Base-by-base conservation (phyloP, 2,329 filamentous ascomycete genomes). In the Penicillium fuscoglaucum region DNA sequence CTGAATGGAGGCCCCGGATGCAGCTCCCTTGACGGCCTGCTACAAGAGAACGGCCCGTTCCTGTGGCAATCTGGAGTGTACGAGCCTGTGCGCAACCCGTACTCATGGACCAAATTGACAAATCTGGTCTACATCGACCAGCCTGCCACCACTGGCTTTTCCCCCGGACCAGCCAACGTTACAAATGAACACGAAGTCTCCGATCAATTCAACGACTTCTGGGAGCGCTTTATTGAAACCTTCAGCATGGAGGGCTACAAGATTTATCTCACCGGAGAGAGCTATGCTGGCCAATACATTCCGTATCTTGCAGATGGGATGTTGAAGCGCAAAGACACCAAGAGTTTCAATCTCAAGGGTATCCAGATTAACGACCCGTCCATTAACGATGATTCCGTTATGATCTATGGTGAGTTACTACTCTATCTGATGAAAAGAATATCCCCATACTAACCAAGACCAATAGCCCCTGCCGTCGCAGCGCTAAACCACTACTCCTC, bases 1-100 rank as follows among this genome's bases (percentile, higher is more conserved):
- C 61, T 75, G 17, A 86, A 85, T 50, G 84, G 84, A 29, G 80
- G 81, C 6, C 80, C 80, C 4, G 79, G 80, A 6, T 82, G 79
- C 60, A 79, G 72, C n/a, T 88, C 86, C 0, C 78, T 90, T 0
- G 81, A 85, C 61, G 89, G 89, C 3, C 74, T 92, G 0, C 70
- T 93, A 1, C 88, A 90, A 43, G 90, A 92, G 64, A 91, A 92
- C 63, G 89, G 90, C 0, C 89, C 89, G 0, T 88, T 90, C 66
- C 60, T 83, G 2, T 90, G 87, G 87, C 84, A 89, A 69, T 80
- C 84, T 6, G 90, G 90, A 21, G 91, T 87, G 0, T 82, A 81
- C 41, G 79, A 80, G 46, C 88, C 89, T 0, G 78, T 85, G 0
- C 74, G 75, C n/a, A 91, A 91, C 68, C 81, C 84, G 0, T 91